phyloP scores from a whole-genome alignment of 768 basidiomycete species.

The Leucogyrophana mollusca region DNA sequence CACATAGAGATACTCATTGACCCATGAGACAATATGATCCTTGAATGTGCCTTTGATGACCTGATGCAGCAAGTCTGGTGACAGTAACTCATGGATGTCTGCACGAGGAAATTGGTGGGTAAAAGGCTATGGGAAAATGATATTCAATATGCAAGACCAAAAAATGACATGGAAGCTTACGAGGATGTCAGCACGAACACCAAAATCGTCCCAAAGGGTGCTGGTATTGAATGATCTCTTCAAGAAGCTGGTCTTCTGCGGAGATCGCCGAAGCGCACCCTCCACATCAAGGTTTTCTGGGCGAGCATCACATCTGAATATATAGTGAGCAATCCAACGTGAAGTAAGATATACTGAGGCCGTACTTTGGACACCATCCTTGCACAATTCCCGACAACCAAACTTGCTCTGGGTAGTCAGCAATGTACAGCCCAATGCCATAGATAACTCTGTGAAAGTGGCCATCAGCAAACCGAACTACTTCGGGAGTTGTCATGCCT shows the following conservation, averaged over 20 bases:
- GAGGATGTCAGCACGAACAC: constrained; percentile 12
- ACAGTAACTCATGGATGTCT: constrained; percentile 28
- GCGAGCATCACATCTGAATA: constrained; percentile 11
- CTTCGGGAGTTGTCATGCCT: constrained; percentile 25
- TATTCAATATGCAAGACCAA: too few species aligned
- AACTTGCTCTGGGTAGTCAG: constrained; percentile 40
- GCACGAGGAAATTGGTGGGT: constrained; percentile 30
- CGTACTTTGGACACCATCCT: constrained; percentile 36
- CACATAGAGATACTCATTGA: constrained; percentile 24
- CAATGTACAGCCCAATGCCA: constrained; percentile 36
- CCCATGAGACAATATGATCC: constrained; percentile 40
- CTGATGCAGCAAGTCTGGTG: constrained; percentile 34
- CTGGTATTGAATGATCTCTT: neutral
- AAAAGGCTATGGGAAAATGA: constrained; percentile 30
- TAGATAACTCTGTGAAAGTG: constrained; percentile 29
- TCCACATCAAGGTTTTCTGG: constrained; percentile 16
- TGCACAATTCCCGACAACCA: constrained; percentile 31
- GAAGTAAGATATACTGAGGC: neutral
- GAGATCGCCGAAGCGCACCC: neutral
- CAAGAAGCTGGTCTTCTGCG: constrained; percentile 6
- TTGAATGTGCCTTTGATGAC: constrained; percentile 43
- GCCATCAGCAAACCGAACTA: constrained; percentile 29
- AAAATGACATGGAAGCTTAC: constrained; percentile 9
- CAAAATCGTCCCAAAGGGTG: constrained; percentile 16
- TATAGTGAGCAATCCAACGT: constrained; percentile 3